Evolutionary conservation across 75 land plant species (phyloP).

Genomic region (Ceratopteris richardii): DNA sequence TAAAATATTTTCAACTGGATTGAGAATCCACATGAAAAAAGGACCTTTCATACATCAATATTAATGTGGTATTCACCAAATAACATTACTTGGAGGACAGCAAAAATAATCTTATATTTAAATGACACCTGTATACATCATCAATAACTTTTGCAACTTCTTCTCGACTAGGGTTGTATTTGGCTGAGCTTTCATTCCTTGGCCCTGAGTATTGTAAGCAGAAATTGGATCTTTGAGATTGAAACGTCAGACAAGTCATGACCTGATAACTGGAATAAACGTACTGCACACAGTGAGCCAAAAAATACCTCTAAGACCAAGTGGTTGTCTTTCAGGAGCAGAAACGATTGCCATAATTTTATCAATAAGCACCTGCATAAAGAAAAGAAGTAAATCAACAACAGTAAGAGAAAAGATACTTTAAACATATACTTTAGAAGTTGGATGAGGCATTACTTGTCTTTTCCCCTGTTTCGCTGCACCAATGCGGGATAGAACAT

Average conservation of each 20-base stretch:
- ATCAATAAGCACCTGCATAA: constrained; percentile 15
- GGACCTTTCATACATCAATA: too few species aligned
- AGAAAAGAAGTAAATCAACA: not conserved
- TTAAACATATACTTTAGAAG: not conserved
- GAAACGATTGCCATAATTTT: constrained; percentile 8
- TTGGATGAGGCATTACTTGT: constrained; percentile 24
- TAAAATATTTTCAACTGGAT: too few species aligned
- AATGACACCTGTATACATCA: constrained; percentile 34
- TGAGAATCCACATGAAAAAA: too few species aligned
- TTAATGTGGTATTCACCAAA: too few species aligned
- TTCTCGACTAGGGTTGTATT: constrained; percentile 2
- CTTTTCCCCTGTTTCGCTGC: constrained; percentile 54
- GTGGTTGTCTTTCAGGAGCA: constrained; percentile 5
- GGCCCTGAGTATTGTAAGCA: not conserved
- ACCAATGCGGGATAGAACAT: constrained; percentile 46
- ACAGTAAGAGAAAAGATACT: not conserved
- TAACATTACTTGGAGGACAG: too few species aligned
- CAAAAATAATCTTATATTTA: too few species aligned
- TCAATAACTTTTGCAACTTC: constrained; percentile 19
- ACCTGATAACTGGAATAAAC: not conserved
- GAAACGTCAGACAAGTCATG: not conserved
- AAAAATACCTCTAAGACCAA: constrained; percentile 1
- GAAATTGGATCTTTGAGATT: not conserved
- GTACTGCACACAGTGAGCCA: not conserved
- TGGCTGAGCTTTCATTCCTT: not conserved